Base-by-base conservation (phyloP, 495 filamentous ascomycete genomes). In the Pseudomonodictys pantanalensis region DNA sequence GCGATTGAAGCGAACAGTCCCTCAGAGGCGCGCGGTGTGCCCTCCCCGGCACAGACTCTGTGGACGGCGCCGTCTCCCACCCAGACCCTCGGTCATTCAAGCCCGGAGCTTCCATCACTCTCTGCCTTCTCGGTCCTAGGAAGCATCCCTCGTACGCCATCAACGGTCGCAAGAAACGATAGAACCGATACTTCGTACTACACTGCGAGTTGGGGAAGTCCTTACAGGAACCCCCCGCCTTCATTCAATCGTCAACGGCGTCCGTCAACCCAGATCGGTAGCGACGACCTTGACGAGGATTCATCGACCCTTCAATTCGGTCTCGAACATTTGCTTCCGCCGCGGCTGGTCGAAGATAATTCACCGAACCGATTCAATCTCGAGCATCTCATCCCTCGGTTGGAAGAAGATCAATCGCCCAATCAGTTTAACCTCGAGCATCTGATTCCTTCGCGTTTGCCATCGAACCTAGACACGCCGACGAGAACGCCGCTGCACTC, bases 201-300 rank as follows among this genome's bases (percentile, higher is more conserved):
- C 56, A 75, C 72, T 12, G 73, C 73, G 3, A 71, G 66, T 52
- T 75, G 73, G 72, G 73, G 72, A 26, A 71, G 69, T n/a, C 72
- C 72, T 22, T 74, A 74, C 58, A 52, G 69, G 30, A 46, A 52
- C 8, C 71, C 71, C 1, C 52, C 67, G 3, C 69, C 69, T 1
- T 29, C 43, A 10, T 69, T 53, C 64, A 66, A 57, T 48, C 48
- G 22, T 35, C 56, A 32, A 41, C 61, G 55, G 25, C 9, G 32
- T 12, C 30, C 18, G 6, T 58, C 61, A 26, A 50, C 47, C 3
- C 22, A 54, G 9, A 43, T 65, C 15, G 55, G 53, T 17, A 71
- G 66, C 57, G 72, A 74, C 59, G 68, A 68, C 42, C 52, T 69
- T 53, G 63, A 69, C 24, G 69, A 67, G 46, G 68, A 69, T 25